Evolutionary conservation across 176 grass and related monocot genomes (phyloP), one percentile per base, ranked within the genome.

Genomic region (Saccharum spontaneum): DNA sequence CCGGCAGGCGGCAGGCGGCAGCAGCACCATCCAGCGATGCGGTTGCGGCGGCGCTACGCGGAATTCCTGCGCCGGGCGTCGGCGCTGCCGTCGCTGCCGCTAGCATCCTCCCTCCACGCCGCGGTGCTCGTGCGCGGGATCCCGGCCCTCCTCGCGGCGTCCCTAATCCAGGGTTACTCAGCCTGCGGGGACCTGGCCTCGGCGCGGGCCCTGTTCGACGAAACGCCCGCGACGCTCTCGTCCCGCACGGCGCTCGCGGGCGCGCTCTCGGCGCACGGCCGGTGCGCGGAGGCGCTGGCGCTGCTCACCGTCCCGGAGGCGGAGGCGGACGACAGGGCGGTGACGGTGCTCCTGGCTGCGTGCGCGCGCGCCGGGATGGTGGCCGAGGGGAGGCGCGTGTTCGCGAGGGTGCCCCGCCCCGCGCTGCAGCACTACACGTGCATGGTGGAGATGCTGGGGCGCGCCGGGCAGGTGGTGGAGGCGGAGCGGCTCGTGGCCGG

Each of bases 401-500:
- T 94, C 45, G 63, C 70, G 24, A 67, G 69, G 61, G 73, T 92
- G 62, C 13, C 40, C 5, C 77, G 79, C 55, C 90, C 87, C 10
- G 82, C 68, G 15, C 49, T 94, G 69, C 80, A 94, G 65, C 90
- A 92, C 74, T 94, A 92, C 85, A 90, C 93, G 37, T 94, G 93
- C 73, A 88, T 86, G 90, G 93, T 94, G 44, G 93, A 94, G 76
- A 77, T 92, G 90, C 57, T 88, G 16, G 90, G 90, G 3, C 85
- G 79, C 1, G 82, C 67, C 15, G 82, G 87, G 41, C 74, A 75
- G 70, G 79, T 94, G 31, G 92, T 90, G 26, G 92, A 92, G 79
- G 90, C 90, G 36, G 93, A 94, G 90, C 54, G 23, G 69, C 48
- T 94, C 67, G 45, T 94, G 48, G 77, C 41, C 6, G 24, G 76